Conservation (phyloP, 176 grass and related monocot genomes). For the Oryza longistaminata region DNA sequence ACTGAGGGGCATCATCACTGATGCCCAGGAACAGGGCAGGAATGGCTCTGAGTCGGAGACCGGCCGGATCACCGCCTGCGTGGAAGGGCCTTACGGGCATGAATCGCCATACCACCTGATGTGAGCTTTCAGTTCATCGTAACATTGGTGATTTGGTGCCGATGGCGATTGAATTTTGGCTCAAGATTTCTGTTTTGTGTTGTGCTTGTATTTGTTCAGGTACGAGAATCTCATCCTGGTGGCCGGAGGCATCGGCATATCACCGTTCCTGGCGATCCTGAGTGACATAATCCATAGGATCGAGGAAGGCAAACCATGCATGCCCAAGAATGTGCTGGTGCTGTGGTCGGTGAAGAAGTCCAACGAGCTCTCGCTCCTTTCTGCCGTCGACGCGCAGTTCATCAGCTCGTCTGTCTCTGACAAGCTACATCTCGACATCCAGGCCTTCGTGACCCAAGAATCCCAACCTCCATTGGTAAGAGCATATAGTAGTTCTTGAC, state of each 20-base stretch:
- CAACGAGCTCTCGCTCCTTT: constrained; percentile 85
- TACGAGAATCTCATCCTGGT: constrained; percentile 98
- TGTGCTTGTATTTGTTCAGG: constrained; percentile 35
- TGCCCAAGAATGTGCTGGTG: constrained; percentile 79
- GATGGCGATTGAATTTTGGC: neutral
- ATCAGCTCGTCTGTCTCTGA: constrained; percentile 57
- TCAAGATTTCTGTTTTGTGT: neutral
- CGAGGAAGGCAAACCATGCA: constrained; percentile 60
- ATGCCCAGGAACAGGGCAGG: constrained; percentile 45
- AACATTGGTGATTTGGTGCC: neutral
- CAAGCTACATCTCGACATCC: constrained; percentile 71
- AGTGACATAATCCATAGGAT: constrained; percentile 87
- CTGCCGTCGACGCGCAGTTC: constrained; percentile 60
- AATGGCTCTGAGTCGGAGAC: constrained; percentile 27
- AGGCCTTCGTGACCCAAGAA: constrained; percentile 88
- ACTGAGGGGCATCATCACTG: constrained; percentile 60
- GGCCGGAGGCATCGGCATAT: constrained; percentile 93
- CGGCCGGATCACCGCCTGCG: constrained; percentile 62
- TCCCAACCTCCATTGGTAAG: constrained; percentile 68
- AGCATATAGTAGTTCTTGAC: no score
- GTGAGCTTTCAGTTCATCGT: constrained; percentile 50
- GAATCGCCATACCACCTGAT: constrained; percentile 95
- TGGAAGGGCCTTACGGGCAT: constrained; percentile 96
- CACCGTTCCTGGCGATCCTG: constrained; percentile 83
- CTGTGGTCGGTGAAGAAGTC: constrained; percentile 92